Evolutionary conservation across 2,329 filamentous ascomycete species (phyloP).

Genomic region (Juglanconis sp.): DNA sequence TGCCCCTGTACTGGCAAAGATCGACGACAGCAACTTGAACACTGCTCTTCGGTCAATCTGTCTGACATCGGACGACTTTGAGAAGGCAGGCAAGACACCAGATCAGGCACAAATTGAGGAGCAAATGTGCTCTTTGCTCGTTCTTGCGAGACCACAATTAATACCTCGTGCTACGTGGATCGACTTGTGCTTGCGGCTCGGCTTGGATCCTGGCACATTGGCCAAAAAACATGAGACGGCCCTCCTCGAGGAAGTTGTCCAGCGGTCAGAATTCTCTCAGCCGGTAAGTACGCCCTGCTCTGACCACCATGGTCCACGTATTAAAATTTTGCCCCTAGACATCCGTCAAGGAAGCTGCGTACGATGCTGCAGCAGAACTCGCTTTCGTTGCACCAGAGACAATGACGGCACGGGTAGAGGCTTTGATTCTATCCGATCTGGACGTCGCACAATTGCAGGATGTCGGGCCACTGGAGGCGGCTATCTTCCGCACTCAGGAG

Average conservation of each 20-base stretch:
- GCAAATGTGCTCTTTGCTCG: constrained; percentile 74
- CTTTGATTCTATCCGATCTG: constrained; percentile 72
- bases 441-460: constrained; percentile 64
- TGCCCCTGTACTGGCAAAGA: constrained; percentile 62
- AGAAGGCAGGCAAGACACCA: constrained; percentile 42
- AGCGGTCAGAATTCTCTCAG: constrained; percentile 26
- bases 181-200: constrained; percentile 74
- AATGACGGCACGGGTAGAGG: constrained; percentile 72
- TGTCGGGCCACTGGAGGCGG: constrained; percentile 83
- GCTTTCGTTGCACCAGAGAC: constrained; percentile 87
- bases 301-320: neutral
- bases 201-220: constrained; percentile 78
- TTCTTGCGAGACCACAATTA: constrained; percentile 74
- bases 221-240: constrained; percentile 60
- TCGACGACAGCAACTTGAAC: constrained; percentile 62
- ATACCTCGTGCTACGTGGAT: constrained; percentile 85
- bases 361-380: constrained; percentile 81
- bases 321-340: neutral
- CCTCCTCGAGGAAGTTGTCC: constrained; percentile 66
- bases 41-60: constrained; percentile 62
- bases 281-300: constrained; percentile 8
- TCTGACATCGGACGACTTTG: constrained; percentile 49
- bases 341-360: constrained; percentile 66
- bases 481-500: constrained; percentile 87
- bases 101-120: constrained; percentile 52